phyloP scores from a whole-genome alignment of 2,329 filamentous ascomycete species.

The Ambrosiella xylebori region DNA sequence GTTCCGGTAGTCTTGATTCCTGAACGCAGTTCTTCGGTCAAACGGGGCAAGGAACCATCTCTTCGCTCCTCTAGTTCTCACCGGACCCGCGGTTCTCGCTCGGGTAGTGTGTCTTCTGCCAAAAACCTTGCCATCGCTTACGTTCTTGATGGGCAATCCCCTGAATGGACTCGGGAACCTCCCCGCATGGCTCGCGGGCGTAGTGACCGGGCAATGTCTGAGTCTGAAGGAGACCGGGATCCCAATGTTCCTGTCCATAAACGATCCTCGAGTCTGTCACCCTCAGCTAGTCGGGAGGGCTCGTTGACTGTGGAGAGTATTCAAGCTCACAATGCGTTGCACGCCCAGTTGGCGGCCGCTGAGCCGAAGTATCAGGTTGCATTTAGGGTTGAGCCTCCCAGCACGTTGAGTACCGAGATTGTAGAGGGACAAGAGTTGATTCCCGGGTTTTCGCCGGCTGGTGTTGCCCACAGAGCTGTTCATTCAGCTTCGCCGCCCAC shows the following conservation, averaged over 20 bases:
- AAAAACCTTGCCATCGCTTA: not conserved
- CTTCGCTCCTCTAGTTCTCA: slow-evolving; percentile 44
- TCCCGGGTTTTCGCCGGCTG: slow-evolving; percentile 6
- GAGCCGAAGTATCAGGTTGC: slow-evolving; percentile 9
- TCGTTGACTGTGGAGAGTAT: slow-evolving; percentile 42
- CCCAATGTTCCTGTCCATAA: slow-evolving; percentile 36
- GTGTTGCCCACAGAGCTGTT: not conserved
- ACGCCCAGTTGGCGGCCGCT: slow-evolving; percentile 8
- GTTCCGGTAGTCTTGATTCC: slow-evolving; percentile 48
- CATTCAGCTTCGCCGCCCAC: not conserved
- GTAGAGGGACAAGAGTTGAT: not conserved
- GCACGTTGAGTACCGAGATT: slow-evolving; percentile 16
- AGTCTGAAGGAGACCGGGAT: slow-evolving; percentile 33
- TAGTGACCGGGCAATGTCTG: slow-evolving; percentile 27
- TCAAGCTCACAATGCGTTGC: slow-evolving; percentile 33
- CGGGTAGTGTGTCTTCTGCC: slow-evolving; percentile 35
- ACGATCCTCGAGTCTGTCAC: slow-evolving; percentile 43
- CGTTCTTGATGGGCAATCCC: not conserved
- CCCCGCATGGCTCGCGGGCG: slow-evolving; percentile 15
- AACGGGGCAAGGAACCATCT: slow-evolving; percentile 33
- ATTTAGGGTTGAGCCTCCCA: slow-evolving; percentile 16
- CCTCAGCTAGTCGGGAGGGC: slow-evolving; percentile 40
- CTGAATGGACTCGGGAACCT: not conserved
- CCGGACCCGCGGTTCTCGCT: slow-evolving; percentile 28
- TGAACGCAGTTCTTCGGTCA: slow-evolving; percentile 32